Base-by-base conservation (phyloP, 1,139 yeast species). In the Pichia sp. region DNA sequence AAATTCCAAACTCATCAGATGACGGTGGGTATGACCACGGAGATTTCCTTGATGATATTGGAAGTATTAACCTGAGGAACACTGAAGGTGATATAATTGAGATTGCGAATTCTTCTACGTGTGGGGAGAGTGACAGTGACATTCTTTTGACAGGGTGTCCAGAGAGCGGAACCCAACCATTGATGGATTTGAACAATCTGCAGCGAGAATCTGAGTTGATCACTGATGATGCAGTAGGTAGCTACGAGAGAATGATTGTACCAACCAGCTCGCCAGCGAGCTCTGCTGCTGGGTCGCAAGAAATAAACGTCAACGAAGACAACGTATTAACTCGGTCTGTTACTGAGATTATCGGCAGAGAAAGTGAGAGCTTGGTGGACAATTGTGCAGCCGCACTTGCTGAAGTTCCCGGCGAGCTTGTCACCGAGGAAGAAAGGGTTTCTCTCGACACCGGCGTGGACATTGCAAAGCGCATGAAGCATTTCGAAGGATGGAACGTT, bases 191-290 rank as follows among this genome's bases (percentile, higher is more conserved):
- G 7, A 8, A 32, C 15, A 19, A 46, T 8, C 29, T 11, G 8
- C 40, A 32, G 13, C n/a, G n/a, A n/a, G 38, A 31, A n/a, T 45
- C 38, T 32, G 41, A 32, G 38, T 36, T 41, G 16, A 41, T 36
- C 6, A 43, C 43, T 43, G 38, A 45, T 29, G 26, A 34, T 5
- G 40, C 34, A 16, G 26, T 15, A 5, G 8, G 38, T 15, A 30
- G 30, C 19, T 16, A 36, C 38, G 32, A 15, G 5, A 13, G 36
- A 3, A 43, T 46, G 43, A 26, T 53, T 8, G 40, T 53, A 16
- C 57, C 55, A 2, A 54, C 59, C 16, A 57, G 59, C 16, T 55
- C 59, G 1, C 59, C 59, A 1, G 42, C 51, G 13, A 43, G 43
- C 15, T 46, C 52, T n/a, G 34, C 19, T 1, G 31, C 36, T 56